Evolutionary conservation across 768 basidiomycete genomes (phyloP), one percentile per base, ranked within the genome.

Genomic region (Suillus decipiens): DNA sequence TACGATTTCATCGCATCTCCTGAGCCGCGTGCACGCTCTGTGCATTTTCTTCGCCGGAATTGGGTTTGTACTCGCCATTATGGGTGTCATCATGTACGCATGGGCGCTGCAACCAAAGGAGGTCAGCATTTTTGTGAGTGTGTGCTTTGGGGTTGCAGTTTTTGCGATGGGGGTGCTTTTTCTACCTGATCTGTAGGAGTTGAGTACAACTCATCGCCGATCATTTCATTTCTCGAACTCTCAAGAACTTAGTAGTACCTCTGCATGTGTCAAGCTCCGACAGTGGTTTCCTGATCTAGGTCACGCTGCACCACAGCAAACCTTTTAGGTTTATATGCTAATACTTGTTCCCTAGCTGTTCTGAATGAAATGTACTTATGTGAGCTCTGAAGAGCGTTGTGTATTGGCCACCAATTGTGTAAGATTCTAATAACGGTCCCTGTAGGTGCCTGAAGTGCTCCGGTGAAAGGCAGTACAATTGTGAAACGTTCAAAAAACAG

Each of bases 21-120:
- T 88, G 41, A 79, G 78, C 59, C 78, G 81, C 22, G 80, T 78
- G 37, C 85, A 87, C 61, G 64, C 76, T 31, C 71, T 86, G 5
- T 85, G 83, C 65, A 80, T 87, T 59, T 64, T 72, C 62, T 69
- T 84, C 8, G 75, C 86, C 14, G 72, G 76, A 8, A 43, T 77
- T 36, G 86, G 86, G 24, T 88, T 87, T 67, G 66, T 76, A 12
- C 74, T 87, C 19, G 82, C 81, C 2, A 72, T 86, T 31, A 67
- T 75, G 11, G 86, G 86, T 1, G 79, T 86, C 57, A 6, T 85
- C 5, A 80, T 80, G 65, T 85, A 80, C 63, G 76, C 81, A 2
- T 88, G 85, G 86, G 77, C 79, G 12, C 68, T 71, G 28, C 79
- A 85, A 61, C 77, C 84, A 1, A 63, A 39, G 5, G 80, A 77